Evolutionary conservation across 2,329 filamentous ascomycete species (phyloP).

Genomic region (Penicillium aurantiogriseum): DNA sequence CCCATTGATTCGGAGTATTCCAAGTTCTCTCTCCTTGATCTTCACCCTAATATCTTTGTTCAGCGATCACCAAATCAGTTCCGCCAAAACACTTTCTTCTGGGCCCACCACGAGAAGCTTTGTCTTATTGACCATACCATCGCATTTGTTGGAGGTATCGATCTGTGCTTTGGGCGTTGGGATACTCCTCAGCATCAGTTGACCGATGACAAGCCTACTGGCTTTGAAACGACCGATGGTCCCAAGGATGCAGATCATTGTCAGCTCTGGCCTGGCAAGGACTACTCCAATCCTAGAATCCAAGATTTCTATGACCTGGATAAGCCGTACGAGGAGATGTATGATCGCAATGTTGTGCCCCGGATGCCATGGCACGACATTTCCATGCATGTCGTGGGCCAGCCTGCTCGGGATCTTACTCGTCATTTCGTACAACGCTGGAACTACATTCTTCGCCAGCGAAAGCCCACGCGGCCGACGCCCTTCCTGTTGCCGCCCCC

Average conservation of each 20-base stretch:
- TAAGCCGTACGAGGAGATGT: slow-evolving; percentile 98
- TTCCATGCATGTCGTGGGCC: slow-evolving; percentile 94
- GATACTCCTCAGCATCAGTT: slow-evolving; percentile 91
- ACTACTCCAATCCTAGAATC: slow-evolving; percentile 94
- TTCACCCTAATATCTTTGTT: slow-evolving; percentile 95
- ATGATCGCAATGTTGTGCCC: slow-evolving; percentile 81
- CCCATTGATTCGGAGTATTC: slow-evolving; percentile 98
- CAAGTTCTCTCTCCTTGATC: slow-evolving; percentile 90
- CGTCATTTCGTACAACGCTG: slow-evolving; percentile 96
- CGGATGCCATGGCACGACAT: slow-evolving; percentile 99
- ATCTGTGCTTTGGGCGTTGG: slow-evolving; percentile 96
- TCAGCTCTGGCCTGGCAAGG: slow-evolving; percentile 95
- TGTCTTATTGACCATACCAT: slow-evolving; percentile 94
- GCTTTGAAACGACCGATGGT: slow-evolving; percentile 74
- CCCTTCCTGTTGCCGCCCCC: slow-evolving; percentile 91
- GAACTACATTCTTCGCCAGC: slow-evolving; percentile 92
- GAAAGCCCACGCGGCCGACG: slow-evolving; percentile 88
- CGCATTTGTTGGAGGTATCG: slow-evolving; percentile 91
- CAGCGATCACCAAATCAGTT: slow-evolving; percentile 96
- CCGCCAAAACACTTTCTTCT: slow-evolving; percentile 99
- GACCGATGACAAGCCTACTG: slow-evolving; percentile 89
- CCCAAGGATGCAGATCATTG: slow-evolving; percentile 89
- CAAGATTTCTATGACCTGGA: slow-evolving; percentile 92
- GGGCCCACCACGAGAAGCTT: slow-evolving; percentile 98
- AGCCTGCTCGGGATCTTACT: slow-evolving; percentile 89